Base-by-base conservation (phyloP, 352 stramenopile genomes). In the Thalassiosira allenii region DNA sequence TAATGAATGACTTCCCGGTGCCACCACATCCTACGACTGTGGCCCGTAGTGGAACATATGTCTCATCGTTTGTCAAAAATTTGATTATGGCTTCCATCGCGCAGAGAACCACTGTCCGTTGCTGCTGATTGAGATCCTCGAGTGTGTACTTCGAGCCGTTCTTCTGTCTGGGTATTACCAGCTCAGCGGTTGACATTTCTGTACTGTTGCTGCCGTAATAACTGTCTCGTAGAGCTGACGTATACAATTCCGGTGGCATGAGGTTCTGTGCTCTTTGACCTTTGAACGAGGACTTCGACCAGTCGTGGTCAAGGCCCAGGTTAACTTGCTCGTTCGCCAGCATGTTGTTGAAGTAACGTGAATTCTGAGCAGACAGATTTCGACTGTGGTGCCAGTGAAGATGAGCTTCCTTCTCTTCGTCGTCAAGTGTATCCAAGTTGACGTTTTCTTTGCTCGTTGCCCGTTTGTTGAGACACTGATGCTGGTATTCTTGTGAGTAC, bases 1-100 rank as follows among this genome's bases (percentile, higher is more conserved):
- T 76, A 34, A 78, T 78, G 29, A 49, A 34, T 14, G 47, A 72
- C 37, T 78, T 78, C 25, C 57, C 54, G 1, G 41, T 71, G 5
- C 68, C 68, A 8, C 68, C 68, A 33, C 57, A 41, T 52, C 68
- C 68, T n/a, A 69, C 54, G 3, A 78, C 51, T 25, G 68, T 78
- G 12, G 47, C 56, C 14, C 57, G 14, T 32, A 78, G 37, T 62
- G 68, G 68, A 23, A 62, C 43, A 34, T 72, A 78, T 37, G 23
- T 47, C 30, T 61, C 52, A 61, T 61, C 52, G 20, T 61, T 61
- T 14, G 52, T 61, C 20, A 57, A 23, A 57, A 57, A 57, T 27
- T 57, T 57, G 6, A 57, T n/a, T 27, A 57, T n/a, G 20, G 49
- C 23, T 20, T 57, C 49, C 17, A 57, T 57, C 49, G 9, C 49